phyloP scores from a whole-genome alignment of 2,329 filamentous ascomycete species.

The Aspergillus sp. region DNA sequence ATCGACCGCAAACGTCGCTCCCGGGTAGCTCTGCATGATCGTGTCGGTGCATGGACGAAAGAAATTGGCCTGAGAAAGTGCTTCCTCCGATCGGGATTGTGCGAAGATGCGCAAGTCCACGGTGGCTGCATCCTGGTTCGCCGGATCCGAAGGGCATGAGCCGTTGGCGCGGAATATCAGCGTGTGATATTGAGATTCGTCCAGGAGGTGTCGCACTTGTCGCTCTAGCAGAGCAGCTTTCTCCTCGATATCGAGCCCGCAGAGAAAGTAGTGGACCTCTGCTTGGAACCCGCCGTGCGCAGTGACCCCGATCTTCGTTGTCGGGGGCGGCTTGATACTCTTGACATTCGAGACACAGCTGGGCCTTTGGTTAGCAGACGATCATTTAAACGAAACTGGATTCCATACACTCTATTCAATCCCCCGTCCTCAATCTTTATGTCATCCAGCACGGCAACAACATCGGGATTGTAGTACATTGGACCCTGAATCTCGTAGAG shows the following conservation, averaged over 20 bases:
- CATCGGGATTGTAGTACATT: constrained; percentile 52
- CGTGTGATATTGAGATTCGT: constrained; percentile 13
- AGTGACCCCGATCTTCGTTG: constrained; percentile 46
- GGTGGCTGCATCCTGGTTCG: constrained; percentile 28
- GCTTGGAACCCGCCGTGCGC: constrained; percentile 42
- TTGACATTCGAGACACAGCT: constrained; percentile 31
- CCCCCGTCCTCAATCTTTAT: constrained; percentile 16
- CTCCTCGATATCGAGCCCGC: constrained; percentile 39
- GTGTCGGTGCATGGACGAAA: constrained; percentile 24
- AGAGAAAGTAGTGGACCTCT: constrained; percentile 40
- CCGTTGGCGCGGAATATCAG: constrained; percentile 21
- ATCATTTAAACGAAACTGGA: no score
- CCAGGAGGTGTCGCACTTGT: constrained; percentile 37
- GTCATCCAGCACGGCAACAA: constrained; percentile 44
- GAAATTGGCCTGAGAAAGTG: constrained; percentile 21
- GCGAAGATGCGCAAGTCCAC: constrained; percentile 38
- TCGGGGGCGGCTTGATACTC: constrained; percentile 42
- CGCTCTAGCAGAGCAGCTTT: constrained; percentile 38
- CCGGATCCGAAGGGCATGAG: constrained; percentile 19
- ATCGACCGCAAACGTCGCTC: constrained; percentile 21
- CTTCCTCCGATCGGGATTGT: constrained; percentile 39
- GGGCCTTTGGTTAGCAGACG: no score
- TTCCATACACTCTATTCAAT: constrained; percentile 41
- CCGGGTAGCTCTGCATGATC: constrained; percentile 28
- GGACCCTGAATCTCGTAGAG: constrained; percentile 48